phyloP scores from a whole-genome alignment of 148 eudicot genomes.

The Rhododendron ferrugineum region DNA sequence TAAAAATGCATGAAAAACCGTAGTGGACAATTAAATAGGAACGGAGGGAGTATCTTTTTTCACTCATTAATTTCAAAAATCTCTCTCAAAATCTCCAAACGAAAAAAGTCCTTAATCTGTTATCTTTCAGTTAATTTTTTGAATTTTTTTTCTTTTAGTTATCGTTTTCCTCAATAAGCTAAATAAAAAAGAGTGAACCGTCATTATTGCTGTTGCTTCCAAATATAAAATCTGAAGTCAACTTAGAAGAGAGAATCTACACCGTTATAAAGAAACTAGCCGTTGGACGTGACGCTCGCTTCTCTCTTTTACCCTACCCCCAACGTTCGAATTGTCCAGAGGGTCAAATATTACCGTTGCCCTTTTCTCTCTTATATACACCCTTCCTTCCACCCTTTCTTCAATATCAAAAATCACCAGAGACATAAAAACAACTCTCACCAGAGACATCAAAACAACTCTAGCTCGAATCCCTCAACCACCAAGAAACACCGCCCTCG shows the following conservation, averaged over 20 bases:
- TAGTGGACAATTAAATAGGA: too few relatives aligned
- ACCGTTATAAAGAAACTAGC: background rate
- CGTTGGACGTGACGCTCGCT: background rate
- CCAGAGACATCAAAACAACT: background rate
- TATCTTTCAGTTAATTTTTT: too few relatives aligned
- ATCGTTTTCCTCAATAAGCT: too few relatives aligned
- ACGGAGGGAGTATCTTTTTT: too few relatives aligned
- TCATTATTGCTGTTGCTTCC: background rate
- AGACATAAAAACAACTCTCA: background rate
- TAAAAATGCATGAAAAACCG: too few relatives aligned
- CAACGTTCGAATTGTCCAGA: background rate
- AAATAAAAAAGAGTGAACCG: too few relatives aligned
- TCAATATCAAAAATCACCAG: background rate
- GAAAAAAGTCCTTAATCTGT: too few relatives aligned
- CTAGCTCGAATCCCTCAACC: background rate
- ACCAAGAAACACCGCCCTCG: too few relatives aligned
- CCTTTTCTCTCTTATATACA: background rate
- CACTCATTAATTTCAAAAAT: too few relatives aligned
- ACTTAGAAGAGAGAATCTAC: background rate
- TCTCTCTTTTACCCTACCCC: background rate
- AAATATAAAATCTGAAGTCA: background rate
- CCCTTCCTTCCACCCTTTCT: background rate
- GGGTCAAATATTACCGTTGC: background rate
- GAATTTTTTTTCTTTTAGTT: too few relatives aligned
- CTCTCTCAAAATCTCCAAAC: too few relatives aligned